Base-by-base conservation (phyloP, 768 basidiomycete genomes). In the Pleurotus ostreatus region DNA sequence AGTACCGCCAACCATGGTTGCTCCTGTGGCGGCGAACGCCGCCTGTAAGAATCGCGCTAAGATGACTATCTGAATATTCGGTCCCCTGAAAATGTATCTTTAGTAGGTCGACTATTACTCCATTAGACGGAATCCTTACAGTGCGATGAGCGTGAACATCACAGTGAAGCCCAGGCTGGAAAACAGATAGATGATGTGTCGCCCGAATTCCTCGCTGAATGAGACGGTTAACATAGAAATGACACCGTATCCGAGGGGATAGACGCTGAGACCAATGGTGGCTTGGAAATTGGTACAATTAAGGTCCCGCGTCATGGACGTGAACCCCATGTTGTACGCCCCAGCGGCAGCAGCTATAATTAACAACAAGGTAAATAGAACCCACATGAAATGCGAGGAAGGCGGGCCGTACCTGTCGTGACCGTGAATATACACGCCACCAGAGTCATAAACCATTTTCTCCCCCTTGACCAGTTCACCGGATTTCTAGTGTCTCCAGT, bases 1-100 rank as follows among this genome's bases (percentile, higher is more conserved):
- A 2, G 83, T 86, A n/a, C 88, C 88, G 18, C 85, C 85, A 16
- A 89, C 88, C 77, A 89, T 84, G 0, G 85, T 85, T 0, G 86
- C 78, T 26, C 82, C 84, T 0, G 86, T 88, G 8, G 86, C 87
- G 5, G 82, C 86, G 63, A 83, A 85, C 0, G 78, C 78, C 6
- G 88, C 88, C 56, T 81, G 77, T 1, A 90, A 63, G 58, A 88
- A 80, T n/a, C 88, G 79, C 0, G 77, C 83, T 53, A 86, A 56
- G 39, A 87, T 77, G n/a, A 89, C 84, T 0, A 82, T 84, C 54
- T 82, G 78, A 18, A 89, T 70, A 70, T 82, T 78, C 49, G 69
- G 76, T 51, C 69, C 69, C 56, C 78, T 81, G 26, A 15, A 34
- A 34, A 46, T 40, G 34, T 41, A 11, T 9, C 30, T 34, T 34